A percentile compares a stretch with the other conserved stretches of the same genome.
Conservation (phyloP, 2,329 filamentous ascomycete species). For the Colletotrichum costaricense region DNA sequence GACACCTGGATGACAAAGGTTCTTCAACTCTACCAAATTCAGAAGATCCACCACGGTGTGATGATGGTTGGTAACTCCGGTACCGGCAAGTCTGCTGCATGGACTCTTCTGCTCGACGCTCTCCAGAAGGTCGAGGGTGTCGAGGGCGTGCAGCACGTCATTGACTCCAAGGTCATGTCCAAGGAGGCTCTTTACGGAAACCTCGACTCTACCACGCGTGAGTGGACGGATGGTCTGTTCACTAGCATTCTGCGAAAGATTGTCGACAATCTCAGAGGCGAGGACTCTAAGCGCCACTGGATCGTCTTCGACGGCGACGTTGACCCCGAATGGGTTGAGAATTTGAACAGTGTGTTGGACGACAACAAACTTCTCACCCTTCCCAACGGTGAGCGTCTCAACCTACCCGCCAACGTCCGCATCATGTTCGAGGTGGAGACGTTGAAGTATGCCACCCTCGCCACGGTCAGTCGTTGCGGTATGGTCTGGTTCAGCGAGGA, state of each 20-base stretch:
- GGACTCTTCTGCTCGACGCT: slow-evolving; percentile 92
- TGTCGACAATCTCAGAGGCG: slow-evolving; percentile 96
- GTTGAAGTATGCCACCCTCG: slow-evolving; percentile 95
- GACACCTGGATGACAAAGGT: slow-evolving; percentile 98
- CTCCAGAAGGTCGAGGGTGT: slow-evolving; percentile 90
- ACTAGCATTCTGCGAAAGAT: slow-evolving; percentile 98
- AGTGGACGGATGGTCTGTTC: slow-evolving; percentile 99
- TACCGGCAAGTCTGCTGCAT: slow-evolving; percentile 95
- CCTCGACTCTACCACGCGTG: slow-evolving; percentile 93
- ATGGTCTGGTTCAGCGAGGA: slow-evolving; percentile 99
- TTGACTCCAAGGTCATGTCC: slow-evolving; percentile 99
- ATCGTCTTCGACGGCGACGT: slow-evolving; percentile 99
- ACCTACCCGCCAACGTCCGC: slow-evolving; percentile 91
- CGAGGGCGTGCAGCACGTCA: slow-evolving; percentile 96
- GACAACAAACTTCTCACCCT: slow-evolving; percentile 98
- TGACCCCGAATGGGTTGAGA: slow-evolving; percentile 99
- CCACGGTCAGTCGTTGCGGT: slow-evolving; percentile 98
- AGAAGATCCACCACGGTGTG: slow-evolving; percentile 97
- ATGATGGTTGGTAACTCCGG: slow-evolving; percentile 99
- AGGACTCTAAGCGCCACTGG: slow-evolving; percentile 97
- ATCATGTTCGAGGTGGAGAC: slow-evolving; percentile 99
- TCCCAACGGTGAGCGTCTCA: slow-evolving; percentile 97
- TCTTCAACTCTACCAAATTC: slow-evolving; percentile 96
- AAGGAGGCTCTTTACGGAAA: slow-evolving; percentile 98
- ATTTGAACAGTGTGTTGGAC: slow-evolving; percentile 98